These are phyloP conservation scores for Amanita exitialis DNA, from an alignment of 768 basidiomycete genomes.

Conservation along the genomic window DNA sequence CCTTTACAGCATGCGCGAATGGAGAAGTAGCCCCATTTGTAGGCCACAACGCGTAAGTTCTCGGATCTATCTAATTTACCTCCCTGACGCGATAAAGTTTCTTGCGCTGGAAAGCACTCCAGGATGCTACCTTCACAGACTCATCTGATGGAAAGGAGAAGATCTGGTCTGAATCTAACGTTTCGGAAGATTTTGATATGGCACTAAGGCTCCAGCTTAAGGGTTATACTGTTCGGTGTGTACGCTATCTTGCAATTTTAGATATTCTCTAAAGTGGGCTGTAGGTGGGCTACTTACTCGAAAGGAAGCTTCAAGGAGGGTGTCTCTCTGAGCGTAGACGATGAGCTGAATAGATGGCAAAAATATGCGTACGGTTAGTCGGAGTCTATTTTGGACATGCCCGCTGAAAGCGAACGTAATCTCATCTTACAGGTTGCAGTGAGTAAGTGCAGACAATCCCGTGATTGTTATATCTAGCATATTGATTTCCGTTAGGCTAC, in stretches of 20 bases:
- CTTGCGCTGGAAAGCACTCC: conserved; percentile 76
- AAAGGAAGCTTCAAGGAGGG: conserved; percentile 87
- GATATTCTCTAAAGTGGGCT: neutral
- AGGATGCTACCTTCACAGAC: conserved; percentile 73
- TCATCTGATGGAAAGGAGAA: conserved; percentile 53
- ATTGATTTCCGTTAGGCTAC: conserved; percentile 33
- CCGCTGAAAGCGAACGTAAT: neutral
- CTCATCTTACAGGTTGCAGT: conserved; percentile 26
- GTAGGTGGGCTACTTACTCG: conserved; percentile 69
- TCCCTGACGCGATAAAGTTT: conserved; percentile 27
- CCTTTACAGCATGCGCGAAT: conserved; percentile 53
- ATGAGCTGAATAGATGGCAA: conserved; percentile 88
- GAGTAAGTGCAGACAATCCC: conserved; percentile 34
- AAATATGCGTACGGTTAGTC: conserved; percentile 48
- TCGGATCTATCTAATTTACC: neutral
- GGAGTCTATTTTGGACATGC: neutral
- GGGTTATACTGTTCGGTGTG: conserved; percentile 58
- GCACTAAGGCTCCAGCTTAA: conserved; percentile 49
- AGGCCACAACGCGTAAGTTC: conserved; percentile 61
- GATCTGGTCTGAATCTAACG: conserved; percentile 72
- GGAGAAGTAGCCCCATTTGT: conserved; percentile 79
- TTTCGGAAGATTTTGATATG: conserved; percentile 81
- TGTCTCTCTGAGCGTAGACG: conserved; percentile 78
- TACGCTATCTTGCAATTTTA: neutral
- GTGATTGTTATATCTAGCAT: conserved; percentile 18